Base-by-base conservation (phyloP, 1,284 basidiomycete species). In the Quambalaria eucalypti region DNA sequence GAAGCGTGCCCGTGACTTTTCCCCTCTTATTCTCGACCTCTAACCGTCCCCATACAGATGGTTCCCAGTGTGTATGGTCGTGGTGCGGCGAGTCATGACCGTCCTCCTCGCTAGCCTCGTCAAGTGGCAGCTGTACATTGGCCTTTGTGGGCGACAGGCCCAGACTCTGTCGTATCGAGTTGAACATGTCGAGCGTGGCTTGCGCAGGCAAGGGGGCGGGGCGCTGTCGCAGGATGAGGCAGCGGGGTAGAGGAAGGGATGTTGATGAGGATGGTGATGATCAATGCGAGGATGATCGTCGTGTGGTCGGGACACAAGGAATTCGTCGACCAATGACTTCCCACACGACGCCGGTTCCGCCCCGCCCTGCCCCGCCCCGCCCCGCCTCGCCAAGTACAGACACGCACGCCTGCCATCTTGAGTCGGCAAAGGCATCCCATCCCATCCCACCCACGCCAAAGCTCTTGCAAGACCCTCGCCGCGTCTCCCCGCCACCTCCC, bases 241-340 rank as follows among this genome's bases (percentile, higher is more conserved):
- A 60, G 33, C 1, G 49, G 51, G 12, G 47, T 25, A 28, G 56
- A 9, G 14, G 54, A 48, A 38, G 54, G 51, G 23, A 48, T 29
- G 28, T 51, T 56, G 52, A 50, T 28, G 9, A 57, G 39, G 42
- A 60, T 54, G 14, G n/a, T n/a, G n/a, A n/a, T n/a, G n/a, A n/a
- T n/a, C n/a, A n/a, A n/a, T n/a, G n/a, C n/a, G n/a, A n/a, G n/a
- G n/a, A n/a, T n/a, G n/a, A n/a, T n/a, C n/a, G n/a, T n/a, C n/a
- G n/a, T n/a, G n/a, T n/a, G n/a, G n/a, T n/a, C n/a, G n/a, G n/a
- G n/a, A n/a, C n/a, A n/a, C n/a, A n/a, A n/a, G n/a, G n/a, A n/a
- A n/a, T n/a, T n/a, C n/a, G n/a, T n/a, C n/a, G n/a, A n/a, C n/a
- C n/a, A n/a, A n/a, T n/a, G n/a, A n/a, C n/a, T n/a, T n/a, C n/a